phyloP scores from a whole-genome alignment of 495 filamentous ascomycete genomes.

The Cercophora scortea region DNA sequence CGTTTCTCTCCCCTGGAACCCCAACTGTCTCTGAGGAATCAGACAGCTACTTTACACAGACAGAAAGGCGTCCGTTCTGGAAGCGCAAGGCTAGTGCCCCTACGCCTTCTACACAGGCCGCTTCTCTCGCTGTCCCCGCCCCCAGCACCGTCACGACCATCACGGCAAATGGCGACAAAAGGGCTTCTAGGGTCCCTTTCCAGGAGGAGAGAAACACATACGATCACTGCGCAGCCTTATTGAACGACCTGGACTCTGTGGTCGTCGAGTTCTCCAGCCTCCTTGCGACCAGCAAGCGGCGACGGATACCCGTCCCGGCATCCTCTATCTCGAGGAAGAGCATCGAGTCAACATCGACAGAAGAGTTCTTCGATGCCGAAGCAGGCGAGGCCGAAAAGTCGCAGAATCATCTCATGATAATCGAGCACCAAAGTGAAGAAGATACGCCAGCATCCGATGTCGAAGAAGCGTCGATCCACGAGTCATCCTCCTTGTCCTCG shows the following conservation, averaged over 20 bases:
- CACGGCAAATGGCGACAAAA: conserved; percentile 24
- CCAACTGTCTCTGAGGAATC: conserved; percentile 34
- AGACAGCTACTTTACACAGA: conserved; percentile 35
- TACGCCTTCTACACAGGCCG: conserved; percentile 34
- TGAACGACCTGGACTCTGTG: conserved; percentile 75
- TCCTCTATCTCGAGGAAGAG: conserved; percentile 57
- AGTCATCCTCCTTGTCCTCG: conserved; percentile 53
- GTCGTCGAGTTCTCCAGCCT: conserved; percentile 74
- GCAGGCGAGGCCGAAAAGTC: conserved; percentile 56
- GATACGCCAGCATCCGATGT: conserved; percentile 40
- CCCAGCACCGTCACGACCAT: conserved; percentile 29
- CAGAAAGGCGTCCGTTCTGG: conserved; percentile 68
- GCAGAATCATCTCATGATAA: conserved; percentile 56
- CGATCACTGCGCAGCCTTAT: conserved; percentile 68
- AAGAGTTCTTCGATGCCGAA: conserved; percentile 92
- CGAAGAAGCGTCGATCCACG: conserved; percentile 51
- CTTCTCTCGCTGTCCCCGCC: conserved; percentile 54
- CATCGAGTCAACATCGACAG: conserved; percentile 63
- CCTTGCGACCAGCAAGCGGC: conserved; percentile 67
- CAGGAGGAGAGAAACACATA: conserved; percentile 57
- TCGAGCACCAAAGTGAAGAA: conserved; percentile 60
- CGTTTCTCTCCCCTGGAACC: conserved; percentile 32
- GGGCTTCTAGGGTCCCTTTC: conserved; percentile 11
- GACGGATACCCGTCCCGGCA: conserved; percentile 49
- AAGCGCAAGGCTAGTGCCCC: conserved; percentile 66